Evolutionary conservation across 108 stramenopile genomes (phyloP).

Genomic region (Skeletonema tropicum): DNA sequence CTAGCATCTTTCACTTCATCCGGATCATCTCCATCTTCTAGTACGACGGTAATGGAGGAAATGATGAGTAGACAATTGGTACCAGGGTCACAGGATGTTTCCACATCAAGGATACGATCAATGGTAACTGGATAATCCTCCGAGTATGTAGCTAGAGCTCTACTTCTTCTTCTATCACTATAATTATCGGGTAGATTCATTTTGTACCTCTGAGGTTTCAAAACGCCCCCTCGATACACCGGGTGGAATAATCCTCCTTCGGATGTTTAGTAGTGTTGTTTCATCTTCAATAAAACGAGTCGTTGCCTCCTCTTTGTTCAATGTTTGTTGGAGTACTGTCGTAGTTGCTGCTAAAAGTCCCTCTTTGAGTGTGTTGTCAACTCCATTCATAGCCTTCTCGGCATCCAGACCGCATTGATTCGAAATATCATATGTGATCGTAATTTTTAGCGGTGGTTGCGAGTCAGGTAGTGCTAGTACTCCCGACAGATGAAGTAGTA

Average conservation of each 20-base stretch:
- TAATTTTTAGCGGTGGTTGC: background rate
- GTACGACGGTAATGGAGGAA: slow-evolving; percentile 42
- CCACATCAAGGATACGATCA: slow-evolving; percentile 43
- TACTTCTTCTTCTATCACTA: background rate
- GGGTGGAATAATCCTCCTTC: background rate
- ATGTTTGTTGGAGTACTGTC: slow-evolving; percentile 36
- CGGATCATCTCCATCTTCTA: slow-evolving; percentile 62
- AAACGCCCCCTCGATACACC: background rate
- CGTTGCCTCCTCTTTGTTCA: slow-evolving; percentile 55
- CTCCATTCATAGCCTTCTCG: slow-evolving; percentile 53
- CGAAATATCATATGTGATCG: slow-evolving; percentile 31
- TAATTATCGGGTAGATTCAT: background rate
- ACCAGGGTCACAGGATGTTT: slow-evolving; percentile 14
- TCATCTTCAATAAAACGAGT: background rate
- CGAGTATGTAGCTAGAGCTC: slow-evolving; percentile 43
- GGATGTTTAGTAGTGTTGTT: too few species aligned
- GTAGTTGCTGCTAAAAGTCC: slow-evolving; percentile 55
- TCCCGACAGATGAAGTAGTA: background rate
- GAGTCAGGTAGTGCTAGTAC: background rate
- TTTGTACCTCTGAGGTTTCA: background rate
- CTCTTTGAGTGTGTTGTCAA: slow-evolving; percentile 52
- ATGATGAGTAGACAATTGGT: slow-evolving; percentile 37
- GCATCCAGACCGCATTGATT: slow-evolving; percentile 49
- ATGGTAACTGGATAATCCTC: slow-evolving; percentile 52
- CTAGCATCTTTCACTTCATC: slow-evolving; percentile 27